phyloP scores from a whole-genome alignment of 352 stramenopile species.

The Phytophthora cryptogea region DNA sequence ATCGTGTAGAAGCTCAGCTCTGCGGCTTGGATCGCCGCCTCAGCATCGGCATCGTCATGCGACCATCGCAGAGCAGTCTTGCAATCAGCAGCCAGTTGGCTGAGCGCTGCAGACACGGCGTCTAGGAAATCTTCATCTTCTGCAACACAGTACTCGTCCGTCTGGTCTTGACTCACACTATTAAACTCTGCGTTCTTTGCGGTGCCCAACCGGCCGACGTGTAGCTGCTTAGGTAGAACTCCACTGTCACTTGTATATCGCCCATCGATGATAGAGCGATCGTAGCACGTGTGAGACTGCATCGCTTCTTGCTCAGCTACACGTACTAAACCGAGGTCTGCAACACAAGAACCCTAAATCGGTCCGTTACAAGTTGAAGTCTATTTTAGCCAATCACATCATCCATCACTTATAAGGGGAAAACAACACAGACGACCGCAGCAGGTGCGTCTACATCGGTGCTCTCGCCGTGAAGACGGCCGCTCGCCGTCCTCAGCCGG shows the following conservation, averaged over 20 bases:
- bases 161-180: background rate
- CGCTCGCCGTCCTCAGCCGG: background rate
- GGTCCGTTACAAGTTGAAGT: slow-evolving; percentile 34
- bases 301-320: slow-evolving; percentile 8
- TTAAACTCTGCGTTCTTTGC: background rate
- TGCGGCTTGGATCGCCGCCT: slow-evolving; percentile 22
- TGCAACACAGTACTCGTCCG: slow-evolving; percentile 26
- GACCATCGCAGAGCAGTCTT: slow-evolving; percentile 28
- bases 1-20: slow-evolving; percentile 24
- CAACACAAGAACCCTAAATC: slow-evolving; percentile 1
- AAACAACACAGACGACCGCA: slow-evolving; percentile 4
- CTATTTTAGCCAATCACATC: slow-evolving; percentile 23
- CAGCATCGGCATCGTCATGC: slow-evolving; percentile 15
- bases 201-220: background rate
- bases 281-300: slow-evolving; percentile 7
- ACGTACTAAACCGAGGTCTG: no score
- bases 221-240: slow-evolving; percentile 2
- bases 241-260: background rate
- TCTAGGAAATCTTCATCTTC: slow-evolving; percentile 45
- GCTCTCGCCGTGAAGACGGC: background rate
- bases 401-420: slow-evolving; percentile 9
- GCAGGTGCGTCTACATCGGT: slow-evolving; percentile 10
- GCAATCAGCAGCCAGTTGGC: slow-evolving; percentile 19
- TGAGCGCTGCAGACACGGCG: slow-evolving; percentile 24
- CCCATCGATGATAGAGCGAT: background rate